Evolutionary conservation across 2,329 filamentous ascomycete genomes (phyloP).

Genomic region (Fusarium pininemorale): DNA sequence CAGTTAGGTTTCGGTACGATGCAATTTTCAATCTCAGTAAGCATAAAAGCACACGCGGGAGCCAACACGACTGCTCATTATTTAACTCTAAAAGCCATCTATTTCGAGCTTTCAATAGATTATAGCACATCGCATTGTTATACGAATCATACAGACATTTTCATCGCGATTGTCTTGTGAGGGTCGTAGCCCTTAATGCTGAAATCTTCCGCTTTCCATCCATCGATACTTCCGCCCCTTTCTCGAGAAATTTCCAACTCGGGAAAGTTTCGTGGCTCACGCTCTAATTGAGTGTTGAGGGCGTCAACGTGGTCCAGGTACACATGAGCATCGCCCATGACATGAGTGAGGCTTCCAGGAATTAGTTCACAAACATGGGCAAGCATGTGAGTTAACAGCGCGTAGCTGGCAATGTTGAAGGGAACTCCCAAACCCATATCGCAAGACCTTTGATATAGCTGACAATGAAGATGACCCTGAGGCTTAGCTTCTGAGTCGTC

Average conservation of each 20-base stretch:
- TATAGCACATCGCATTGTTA: not conserved
- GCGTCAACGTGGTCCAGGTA: constrained; percentile 94
- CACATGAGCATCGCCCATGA: constrained; percentile 98
- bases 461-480: constrained; percentile 81
- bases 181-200: constrained; percentile 88
- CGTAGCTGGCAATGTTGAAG: constrained; percentile 97
- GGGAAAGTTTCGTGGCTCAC: constrained; percentile 85
- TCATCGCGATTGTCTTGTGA: constrained; percentile 94
- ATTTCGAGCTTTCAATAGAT: constrained; percentile 6
- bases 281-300: constrained; percentile 78
- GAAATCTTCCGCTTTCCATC: constrained; percentile 90
- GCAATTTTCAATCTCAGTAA: not conserved
- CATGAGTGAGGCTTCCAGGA: constrained; percentile 89
- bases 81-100: constrained; percentile 24
- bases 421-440: constrained; percentile 98
- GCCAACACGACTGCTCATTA: not conserved
- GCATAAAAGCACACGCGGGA: not conserved
- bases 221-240: constrained; percentile 80
- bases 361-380: constrained; percentile 86
- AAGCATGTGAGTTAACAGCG: constrained; percentile 93
- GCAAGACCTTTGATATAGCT: constrained; percentile 92
- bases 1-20: not conserved
- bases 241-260: constrained; percentile 76
- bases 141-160: constrained; percentile 80
- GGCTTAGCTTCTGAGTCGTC: constrained; percentile 49